Percentiles rank a stretch among this genome's conserved stretches.
Evolutionary conservation across 2,329 filamentous ascomycete species (phyloP).

Genomic region (Aulographum hederae): DNA sequence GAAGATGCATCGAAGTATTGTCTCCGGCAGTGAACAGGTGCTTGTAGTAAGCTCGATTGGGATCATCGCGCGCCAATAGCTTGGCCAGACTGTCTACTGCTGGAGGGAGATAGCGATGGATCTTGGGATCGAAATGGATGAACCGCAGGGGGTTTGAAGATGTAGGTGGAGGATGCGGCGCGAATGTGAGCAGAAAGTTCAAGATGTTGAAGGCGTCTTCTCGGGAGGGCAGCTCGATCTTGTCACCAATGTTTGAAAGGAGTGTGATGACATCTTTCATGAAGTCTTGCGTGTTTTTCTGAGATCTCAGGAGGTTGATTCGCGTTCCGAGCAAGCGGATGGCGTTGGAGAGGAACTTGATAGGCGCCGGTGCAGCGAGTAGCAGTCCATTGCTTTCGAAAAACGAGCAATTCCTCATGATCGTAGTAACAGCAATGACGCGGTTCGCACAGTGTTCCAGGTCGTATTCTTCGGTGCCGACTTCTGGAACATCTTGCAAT

Average conservation of each 20-base stretch:
- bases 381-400: slow-evolving; percentile 56
- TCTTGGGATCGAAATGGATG: slow-evolving; percentile 56
- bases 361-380: slow-evolving; percentile 57
- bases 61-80: slow-evolving; percentile 78
- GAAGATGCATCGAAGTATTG: too few relatives aligned
- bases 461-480: slow-evolving; percentile 63
- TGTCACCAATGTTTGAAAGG: slow-evolving; percentile 71
- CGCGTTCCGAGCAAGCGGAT: slow-evolving; percentile 80
- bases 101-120: slow-evolving; percentile 76
- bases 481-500: slow-evolving; percentile 52
- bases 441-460: slow-evolving; percentile 75
- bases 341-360: slow-evolving; percentile 68
- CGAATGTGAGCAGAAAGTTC: slow-evolving; percentile 80
- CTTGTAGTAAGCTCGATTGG: slow-evolving; percentile 73
- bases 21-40: slow-evolving; percentile 62
- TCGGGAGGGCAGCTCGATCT: slow-evolving; percentile 62
- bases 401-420: slow-evolving; percentile 85
- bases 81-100: slow-evolving; percentile 86
- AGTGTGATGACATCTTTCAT: slow-evolving; percentile 91
- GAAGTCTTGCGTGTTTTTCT: slow-evolving; percentile 79
- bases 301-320: slow-evolving; percentile 65
- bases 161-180: slow-evolving; percentile 56
- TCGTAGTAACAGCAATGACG: slow-evolving; percentile 78
- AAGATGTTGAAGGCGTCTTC: slow-evolving; percentile 78
- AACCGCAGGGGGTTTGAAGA: slow-evolving; percentile 46